Evolutionary conservation across 305 asterid species (phyloP).

Genomic region (Fraxinus baroniana): DNA sequence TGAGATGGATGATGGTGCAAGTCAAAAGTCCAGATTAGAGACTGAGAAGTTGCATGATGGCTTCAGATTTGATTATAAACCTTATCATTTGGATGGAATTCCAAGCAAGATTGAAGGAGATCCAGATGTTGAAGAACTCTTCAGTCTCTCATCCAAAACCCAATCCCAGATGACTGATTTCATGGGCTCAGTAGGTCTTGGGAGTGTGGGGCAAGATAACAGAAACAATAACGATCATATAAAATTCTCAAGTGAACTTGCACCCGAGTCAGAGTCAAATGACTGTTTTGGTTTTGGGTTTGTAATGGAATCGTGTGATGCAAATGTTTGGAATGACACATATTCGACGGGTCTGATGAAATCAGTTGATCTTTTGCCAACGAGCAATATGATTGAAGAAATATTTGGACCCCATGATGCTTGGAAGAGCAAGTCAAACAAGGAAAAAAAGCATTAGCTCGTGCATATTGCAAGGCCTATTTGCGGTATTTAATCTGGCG

Average conservation of each 20-base stretch:
- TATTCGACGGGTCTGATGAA: constrained; percentile 13
- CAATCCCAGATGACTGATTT: constrained; percentile 19
- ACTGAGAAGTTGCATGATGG: constrained; percentile 16
- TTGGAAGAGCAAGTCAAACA: constrained; percentile 15
- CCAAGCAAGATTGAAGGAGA: background rate
- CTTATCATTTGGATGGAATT: background rate
- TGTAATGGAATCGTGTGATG: constrained; percentile 15
- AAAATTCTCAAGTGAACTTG: constrained; percentile 9
- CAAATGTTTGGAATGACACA: constrained; percentile 26
- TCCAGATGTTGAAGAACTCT: background rate
- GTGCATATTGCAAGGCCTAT: background rate
- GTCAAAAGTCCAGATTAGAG: constrained; percentile 19
- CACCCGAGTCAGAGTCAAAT: constrained; percentile 13
- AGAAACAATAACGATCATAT: constrained; percentile 2
- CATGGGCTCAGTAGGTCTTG: constrained; percentile 3
- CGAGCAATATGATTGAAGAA: constrained; percentile 40
- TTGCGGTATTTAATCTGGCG: background rate
- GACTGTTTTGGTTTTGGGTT: constrained; percentile 20
- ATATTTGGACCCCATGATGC: constrained; percentile 30
- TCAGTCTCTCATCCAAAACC: constrained; percentile 2
- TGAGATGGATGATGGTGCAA: constrained; percentile 19
- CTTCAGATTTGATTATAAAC: constrained; percentile 6
- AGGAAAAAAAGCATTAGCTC: background rate
- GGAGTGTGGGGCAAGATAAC: constrained; percentile 3
- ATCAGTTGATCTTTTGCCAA: constrained; percentile 27